Base-by-base conservation (phyloP, 2,329 filamentous ascomycete genomes). In the Alternaria arbusti region DNA sequence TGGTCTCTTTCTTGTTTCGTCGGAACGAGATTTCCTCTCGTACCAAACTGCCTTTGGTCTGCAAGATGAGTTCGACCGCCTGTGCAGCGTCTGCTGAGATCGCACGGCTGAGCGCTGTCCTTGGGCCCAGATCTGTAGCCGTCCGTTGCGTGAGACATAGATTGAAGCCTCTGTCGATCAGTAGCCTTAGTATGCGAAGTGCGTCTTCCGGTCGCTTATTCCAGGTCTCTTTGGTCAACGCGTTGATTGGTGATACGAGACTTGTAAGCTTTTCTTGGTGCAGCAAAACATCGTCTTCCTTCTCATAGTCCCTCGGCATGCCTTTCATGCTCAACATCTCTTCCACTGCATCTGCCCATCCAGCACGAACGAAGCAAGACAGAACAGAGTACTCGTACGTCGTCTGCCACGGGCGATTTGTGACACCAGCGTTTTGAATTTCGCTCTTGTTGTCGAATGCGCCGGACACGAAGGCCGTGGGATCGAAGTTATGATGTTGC, bases 161-260 rank as follows among this genome's bases (percentile, higher is more conserved):
- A 32, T 67, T 49, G 25, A 71, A 71, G 17, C 60, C 63, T 54
- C 62, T 54, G 17, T 68, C 69, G 2, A 65, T 55, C 3, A 71
- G 58, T 3, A 68, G 45, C 22, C 59, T 61, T 32, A 71, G 64
- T 30, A 71, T 71, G 9, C 69, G 69, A 9, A 71, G 56, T 26
- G 69, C 69, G n/a, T 71, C 69, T 49, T 68, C 61, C 13, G 67
- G 69, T 55, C 67, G 59, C 12, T 62, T 66, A 1, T 63, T 59
- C 69, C 69, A 71, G 17, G 69, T 71, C n/a, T 71, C 69, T 52
- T 68, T 71, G 4, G 63, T 67, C 11, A 71, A 43, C 2, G 69
- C 67, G 26, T 63, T 71, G 17, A 68, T 49, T 7, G 69, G 69
- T 6, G 69, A 61, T 6, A 70, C 32, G 20, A 61, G 61, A 11